Percentiles rank a stretch among this genome's conserved stretches.
Conservation (phyloP, 164 flowering plant genomes). For the Santalum album region DNA sequence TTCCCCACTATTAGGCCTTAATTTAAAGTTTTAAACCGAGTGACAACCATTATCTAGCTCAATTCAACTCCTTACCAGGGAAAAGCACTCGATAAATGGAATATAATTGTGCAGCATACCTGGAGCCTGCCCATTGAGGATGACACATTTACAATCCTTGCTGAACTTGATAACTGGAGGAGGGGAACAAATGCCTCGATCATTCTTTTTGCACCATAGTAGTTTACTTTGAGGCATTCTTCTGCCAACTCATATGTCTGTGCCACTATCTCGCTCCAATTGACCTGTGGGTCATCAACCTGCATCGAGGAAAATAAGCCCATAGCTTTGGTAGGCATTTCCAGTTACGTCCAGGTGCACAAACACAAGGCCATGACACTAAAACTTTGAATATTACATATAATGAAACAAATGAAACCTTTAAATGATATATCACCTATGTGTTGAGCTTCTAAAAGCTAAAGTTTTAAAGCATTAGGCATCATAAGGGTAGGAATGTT, state of each 20-base stretch:
- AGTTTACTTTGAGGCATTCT: slow-evolving; percentile 41
- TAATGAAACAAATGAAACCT: too few species aligned
- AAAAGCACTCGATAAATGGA: too few species aligned
- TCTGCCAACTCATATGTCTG: slow-evolving; percentile 26
- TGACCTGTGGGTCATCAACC: neutral
- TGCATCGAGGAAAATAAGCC: neutral
- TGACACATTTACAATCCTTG: slow-evolving; percentile 49
- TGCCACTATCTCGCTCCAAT: slow-evolving; percentile 10
- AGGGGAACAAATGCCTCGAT: slow-evolving; percentile 36
- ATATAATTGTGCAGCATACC: slow-evolving; percentile 16
- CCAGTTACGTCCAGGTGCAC: neutral
- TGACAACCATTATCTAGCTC: too few species aligned
- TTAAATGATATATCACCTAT: too few species aligned
- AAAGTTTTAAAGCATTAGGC: too few species aligned
- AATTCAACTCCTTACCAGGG: too few species aligned
- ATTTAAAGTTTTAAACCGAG: too few species aligned
- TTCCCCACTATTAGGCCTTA: too few species aligned
- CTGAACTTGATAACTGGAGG: slow-evolving; percentile 39
- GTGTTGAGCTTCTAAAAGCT: too few species aligned
- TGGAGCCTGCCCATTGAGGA: slow-evolving; percentile 28
- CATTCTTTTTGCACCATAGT: slow-evolving; percentile 44
- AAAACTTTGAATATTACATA: too few species aligned
- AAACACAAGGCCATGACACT: too few species aligned
- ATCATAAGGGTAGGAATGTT: too few species aligned
- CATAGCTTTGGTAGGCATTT: neutral